phyloP scores from a whole-genome alignment of 2,329 filamentous ascomycete genomes.

The Incumbomyces lentus region DNA sequence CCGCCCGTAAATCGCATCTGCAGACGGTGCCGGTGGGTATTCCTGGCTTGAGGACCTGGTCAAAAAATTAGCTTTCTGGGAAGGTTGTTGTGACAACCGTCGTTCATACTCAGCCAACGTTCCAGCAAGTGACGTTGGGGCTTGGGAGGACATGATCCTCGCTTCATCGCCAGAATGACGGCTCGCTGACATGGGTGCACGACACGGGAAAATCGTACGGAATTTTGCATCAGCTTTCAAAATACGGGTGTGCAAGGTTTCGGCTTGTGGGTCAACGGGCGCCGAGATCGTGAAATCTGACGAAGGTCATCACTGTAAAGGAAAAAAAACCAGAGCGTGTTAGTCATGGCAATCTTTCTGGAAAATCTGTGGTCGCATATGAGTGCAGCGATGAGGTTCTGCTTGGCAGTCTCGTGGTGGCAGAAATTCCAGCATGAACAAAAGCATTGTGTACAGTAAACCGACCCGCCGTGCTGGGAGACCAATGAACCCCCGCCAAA shows the following conservation, averaged over 20 bases:
- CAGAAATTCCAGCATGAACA: too few relatives aligned
- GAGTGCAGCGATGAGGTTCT: not conserved
- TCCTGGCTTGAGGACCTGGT: not conserved
- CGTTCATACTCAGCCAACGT: constrained; percentile 6
- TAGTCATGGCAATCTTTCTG: too few relatives aligned
- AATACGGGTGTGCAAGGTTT: too few relatives aligned
- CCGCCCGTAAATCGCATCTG: constrained; percentile 7
- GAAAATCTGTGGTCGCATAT: not conserved
- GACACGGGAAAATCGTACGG: too few relatives aligned
- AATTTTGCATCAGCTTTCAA: too few relatives aligned
- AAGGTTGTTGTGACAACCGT: not conserved
- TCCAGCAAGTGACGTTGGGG: constrained; percentile 5
- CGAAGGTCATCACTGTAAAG: too few relatives aligned
- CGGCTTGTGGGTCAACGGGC: not conserved
- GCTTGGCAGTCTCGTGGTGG: not conserved
- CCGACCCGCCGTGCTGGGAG: too few relatives aligned
- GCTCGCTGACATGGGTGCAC: not conserved
- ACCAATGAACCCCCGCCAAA: too few relatives aligned
- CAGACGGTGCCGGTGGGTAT: not conserved
- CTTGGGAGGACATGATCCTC: constrained; percentile 3
- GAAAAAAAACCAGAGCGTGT: too few relatives aligned
- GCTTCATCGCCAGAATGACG: not conserved
- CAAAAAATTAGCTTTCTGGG: not conserved
- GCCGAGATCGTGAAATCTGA: not conserved
- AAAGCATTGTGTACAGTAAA: too few relatives aligned